Base-by-base conservation (phyloP, 306 rosid genomes). In the Rubus parviflorus region DNA sequence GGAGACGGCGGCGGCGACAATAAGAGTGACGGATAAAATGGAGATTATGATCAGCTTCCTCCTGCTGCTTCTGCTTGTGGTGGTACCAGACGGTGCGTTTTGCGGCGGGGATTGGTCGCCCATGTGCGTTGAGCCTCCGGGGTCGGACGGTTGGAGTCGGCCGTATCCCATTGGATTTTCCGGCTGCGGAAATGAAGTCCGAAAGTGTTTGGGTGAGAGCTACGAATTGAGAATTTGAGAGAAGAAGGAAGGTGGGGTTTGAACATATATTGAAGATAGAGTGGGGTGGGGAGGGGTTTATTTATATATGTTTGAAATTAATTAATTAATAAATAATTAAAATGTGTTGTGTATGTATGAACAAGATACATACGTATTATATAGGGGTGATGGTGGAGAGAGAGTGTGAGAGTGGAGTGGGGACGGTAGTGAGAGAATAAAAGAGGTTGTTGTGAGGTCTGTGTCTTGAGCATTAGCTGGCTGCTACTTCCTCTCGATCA, bases 371-470 rank as follows among this genome's bases (percentile, higher is more conserved):
- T 62, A 35, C 14, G 35, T 62, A 14, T 35, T 61, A 16, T 25
- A 4, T 42, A 43, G 17, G 17, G 57, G 7, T n/a, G n/a, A 75
- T 16, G 16, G 37, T 41, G 30, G 57, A 43, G 40, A 8, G 58
- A 10, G 37, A 17, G 57, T 40, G 71, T 15, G 70, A 9, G 20
- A 76, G 77, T 37, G 78, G 43, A 79, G 68, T 63, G 68, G 68
- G 45, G 68, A 63, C 12, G 68, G 15, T 6, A 15, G 45, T 15
- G 68, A 38, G 75, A 64, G 70, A 62, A 57, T 49, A 70, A 41
- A 67, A 52, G 75, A 64, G 92, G 87, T 90, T 75, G 97, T 83
- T 89, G 90, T 79, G 79, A 86, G 66, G 97, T 93, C 94, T 4
- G 76, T 61, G 81, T 89, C 91, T 22, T 19, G 38, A 3, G 79